A percentile compares a stretch with the other conserved stretches of the same genome.
Conservation (phyloP, 768 basidiomycete species). For the Clavulina sp. region DNA sequence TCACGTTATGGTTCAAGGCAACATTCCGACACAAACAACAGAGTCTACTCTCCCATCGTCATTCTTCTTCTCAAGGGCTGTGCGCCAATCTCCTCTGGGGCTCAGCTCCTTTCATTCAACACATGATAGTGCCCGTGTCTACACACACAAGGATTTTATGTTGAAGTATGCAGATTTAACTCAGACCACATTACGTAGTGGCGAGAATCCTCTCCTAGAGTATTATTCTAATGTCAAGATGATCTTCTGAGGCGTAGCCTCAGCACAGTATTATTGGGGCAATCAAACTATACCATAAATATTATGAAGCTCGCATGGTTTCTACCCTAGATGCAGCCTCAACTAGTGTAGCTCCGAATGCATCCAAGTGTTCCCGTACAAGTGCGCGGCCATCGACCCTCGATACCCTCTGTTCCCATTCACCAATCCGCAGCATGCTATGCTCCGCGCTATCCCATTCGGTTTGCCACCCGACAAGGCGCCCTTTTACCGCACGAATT, state of each 20-base stretch:
- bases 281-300: neutral
- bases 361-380: conserved; percentile 61
- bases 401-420: no score
- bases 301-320: conserved; percentile 48
- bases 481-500: conserved; percentile 71
- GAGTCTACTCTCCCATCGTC: conserved; percentile 35
- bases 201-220: conserved; percentile 76
- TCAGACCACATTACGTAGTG: conserved; percentile 53
- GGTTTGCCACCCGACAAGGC: conserved; percentile 56
- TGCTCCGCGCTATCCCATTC: conserved; percentile 78
- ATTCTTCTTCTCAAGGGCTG: conserved; percentile 54
- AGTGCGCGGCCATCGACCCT: conserved; percentile 50
- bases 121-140: conserved; percentile 63
- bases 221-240: conserved; percentile 92
- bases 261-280: neutral
- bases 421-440: conserved; percentile 56
- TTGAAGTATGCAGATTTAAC: conserved; percentile 62
- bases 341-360: conserved; percentile 52
- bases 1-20: conserved; percentile 37
- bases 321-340: conserved; percentile 63
- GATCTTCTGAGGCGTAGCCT: conserved; percentile 46
- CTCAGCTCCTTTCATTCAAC: no score
- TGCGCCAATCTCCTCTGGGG: conserved; percentile 38
- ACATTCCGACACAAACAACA: conserved; percentile 21
- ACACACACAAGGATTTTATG: conserved; percentile 77